These are phyloP conservation scores for Selenicereus undatus DNA, from an alignment of 148 eudicot species.

Conservation along the genomic window DNA sequence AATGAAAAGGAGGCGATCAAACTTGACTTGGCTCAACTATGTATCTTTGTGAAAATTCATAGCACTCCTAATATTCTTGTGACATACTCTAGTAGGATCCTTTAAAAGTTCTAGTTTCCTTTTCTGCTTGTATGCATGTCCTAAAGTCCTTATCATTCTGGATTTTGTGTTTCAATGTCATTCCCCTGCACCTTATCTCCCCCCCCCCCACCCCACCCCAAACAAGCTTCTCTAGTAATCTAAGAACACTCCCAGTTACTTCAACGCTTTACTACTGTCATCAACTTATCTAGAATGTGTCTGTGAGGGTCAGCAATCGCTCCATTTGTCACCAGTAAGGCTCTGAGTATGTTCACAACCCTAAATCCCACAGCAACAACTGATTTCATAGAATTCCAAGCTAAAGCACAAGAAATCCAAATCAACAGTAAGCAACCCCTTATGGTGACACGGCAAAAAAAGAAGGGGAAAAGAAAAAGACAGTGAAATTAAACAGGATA, in stretches of 20 bases:
- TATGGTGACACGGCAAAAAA: too few relatives aligned
- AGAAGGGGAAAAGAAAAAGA: too few relatives aligned
- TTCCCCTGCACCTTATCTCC: not conserved
- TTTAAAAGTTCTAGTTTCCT: not conserved
- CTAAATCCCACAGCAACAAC: not conserved
- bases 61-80: not conserved
- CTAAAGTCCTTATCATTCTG: not conserved
- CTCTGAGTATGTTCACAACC: not conserved
- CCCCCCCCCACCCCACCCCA: not conserved
- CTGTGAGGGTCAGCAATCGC: not conserved
- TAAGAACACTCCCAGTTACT: not conserved
- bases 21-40: not conserved
- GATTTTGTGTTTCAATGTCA: not conserved
- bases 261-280: not conserved
- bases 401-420: not conserved
- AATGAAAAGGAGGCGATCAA: not conserved
- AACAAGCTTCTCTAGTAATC: not conserved
- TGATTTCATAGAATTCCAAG: constrained; percentile 3
- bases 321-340: not conserved
- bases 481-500: not conserved
- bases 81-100: not conserved
- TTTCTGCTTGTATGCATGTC: not conserved
- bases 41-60: not conserved
- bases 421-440: not conserved
- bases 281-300: not conserved